A percentile compares a stretch with the other conserved stretches of the same genome.
Evolutionary conservation across 2,329 filamentous ascomycete species (phyloP).

Genomic region (Gnomoniopsis sp.): DNA sequence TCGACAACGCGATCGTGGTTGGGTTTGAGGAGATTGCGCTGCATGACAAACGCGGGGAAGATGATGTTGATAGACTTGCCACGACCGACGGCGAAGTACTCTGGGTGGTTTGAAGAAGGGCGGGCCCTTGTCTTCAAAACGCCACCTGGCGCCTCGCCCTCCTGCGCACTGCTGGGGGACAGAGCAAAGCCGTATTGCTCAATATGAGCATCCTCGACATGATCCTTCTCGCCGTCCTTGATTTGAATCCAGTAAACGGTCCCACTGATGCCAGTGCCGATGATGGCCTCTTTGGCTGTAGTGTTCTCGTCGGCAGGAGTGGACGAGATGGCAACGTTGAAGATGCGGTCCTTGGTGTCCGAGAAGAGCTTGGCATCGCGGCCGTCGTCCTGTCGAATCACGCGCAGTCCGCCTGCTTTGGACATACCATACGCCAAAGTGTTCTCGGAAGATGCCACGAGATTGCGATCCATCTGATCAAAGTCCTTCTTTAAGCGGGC

Average conservation of each 20-base stretch:
- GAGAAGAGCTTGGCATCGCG: slow-evolving; percentile 90
- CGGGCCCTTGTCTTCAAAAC: slow-evolving; percentile 94
- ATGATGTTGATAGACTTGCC: slow-evolving; percentile 96
- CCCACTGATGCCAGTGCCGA: slow-evolving; percentile 91
- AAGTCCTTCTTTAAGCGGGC: slow-evolving; percentile 96
- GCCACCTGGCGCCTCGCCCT: slow-evolving; percentile 79
- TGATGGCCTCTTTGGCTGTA: slow-evolving; percentile 71
- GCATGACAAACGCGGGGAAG: slow-evolving; percentile 61
- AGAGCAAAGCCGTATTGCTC: slow-evolving; percentile 87
- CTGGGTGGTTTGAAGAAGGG: slow-evolving; percentile 81
- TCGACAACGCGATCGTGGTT: slow-evolving; percentile 70
- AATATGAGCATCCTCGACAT: slow-evolving; percentile 73
- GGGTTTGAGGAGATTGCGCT: slow-evolving; percentile 60
- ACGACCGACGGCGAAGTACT: slow-evolving; percentile 92
- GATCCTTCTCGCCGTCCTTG: slow-evolving; percentile 71
- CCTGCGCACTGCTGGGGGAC: slow-evolving; percentile 78
- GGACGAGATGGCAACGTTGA: slow-evolving; percentile 83
- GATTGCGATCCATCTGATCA: slow-evolving; percentile 91
- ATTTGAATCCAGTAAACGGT: slow-evolving; percentile 95
- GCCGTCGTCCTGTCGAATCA: slow-evolving; percentile 92
- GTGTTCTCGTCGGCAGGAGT: slow-evolving; percentile 53
- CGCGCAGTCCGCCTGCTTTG: slow-evolving; percentile 86
- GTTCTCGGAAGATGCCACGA: slow-evolving; percentile 82
- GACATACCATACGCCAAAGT: slow-evolving; percentile 95
- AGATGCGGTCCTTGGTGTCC: slow-evolving; percentile 87